Base-by-base conservation (phyloP, 2,329 filamentous ascomycete species). In the Fusarium concolor region DNA sequence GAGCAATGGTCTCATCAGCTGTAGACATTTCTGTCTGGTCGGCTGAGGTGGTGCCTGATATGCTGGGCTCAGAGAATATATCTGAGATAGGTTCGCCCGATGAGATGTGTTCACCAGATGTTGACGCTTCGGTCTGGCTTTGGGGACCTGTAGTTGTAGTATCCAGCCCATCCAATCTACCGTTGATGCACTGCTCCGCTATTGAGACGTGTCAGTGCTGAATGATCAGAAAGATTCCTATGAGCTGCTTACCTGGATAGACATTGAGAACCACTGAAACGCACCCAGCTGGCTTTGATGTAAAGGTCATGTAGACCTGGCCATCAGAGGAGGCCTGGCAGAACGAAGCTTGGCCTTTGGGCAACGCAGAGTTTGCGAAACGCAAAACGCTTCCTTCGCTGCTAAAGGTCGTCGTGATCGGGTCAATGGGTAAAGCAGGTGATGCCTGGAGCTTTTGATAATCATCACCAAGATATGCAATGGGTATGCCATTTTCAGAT, bases 261-360 rank as follows among this genome's bases (percentile, higher is more conserved):
- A 51, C 24, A 18, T n/a, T 41, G 6, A 59, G 28, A 6, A 53
- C 33, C 3, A 59, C 52, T 1, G 10, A 6, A 3, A 38, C 14
- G 3, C 57, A 60, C 6, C 20, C 43, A 2, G 17, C 5, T 1
- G 57, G 57, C 24, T 31, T 31, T 7, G 31, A 60, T 3, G 4
- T 17, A 15, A 60, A 51, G 2, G 20, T 8, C 6, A 60, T 59
- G 18, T 60, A 60, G 45, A 60, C 54, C 24, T 43, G 46, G 2
- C 54, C 57, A 38, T 44, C 43, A 10, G 37, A 43, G 6, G 20
- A 7, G 7, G 8, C 29, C 4, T 60, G 57, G 18, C 57, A 60
- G 31, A 59, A 60, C 8, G 50, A 33, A 26, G 50, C 50, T 17
- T 22, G 18, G 4, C 22, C n/a, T 10, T 51, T 29, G 9, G 35